Conservation (phyloP, 805 yeast species). For the Tetrapisispora namnaoensis region DNA sequence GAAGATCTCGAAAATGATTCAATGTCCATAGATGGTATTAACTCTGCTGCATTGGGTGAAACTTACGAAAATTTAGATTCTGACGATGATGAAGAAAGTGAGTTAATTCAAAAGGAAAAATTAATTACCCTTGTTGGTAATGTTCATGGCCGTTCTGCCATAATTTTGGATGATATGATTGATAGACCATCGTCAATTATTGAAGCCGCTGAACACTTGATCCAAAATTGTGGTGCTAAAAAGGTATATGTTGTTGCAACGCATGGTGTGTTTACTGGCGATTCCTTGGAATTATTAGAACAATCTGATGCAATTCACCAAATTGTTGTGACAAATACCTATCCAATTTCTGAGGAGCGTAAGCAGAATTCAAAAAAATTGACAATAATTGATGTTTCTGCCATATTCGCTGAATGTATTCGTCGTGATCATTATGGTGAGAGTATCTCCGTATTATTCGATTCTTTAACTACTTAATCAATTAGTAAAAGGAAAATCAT, state of each 20-base stretch:
- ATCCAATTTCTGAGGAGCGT: constrained; percentile 67
- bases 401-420: constrained; percentile 95
- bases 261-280: constrained; percentile 88
- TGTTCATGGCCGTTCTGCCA: constrained; percentile 84
- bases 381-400: constrained; percentile 83
- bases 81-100: constrained; percentile 42
- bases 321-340: constrained; percentile 91
- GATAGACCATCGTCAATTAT: constrained; percentile 91
- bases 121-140: constrained; percentile 94
- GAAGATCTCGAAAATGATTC: constrained; percentile 21
- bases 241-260: constrained; percentile 86
- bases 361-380: constrained; percentile 55
- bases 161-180: constrained; percentile 92
- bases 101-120: constrained; percentile 46
- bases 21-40: constrained; percentile 13
- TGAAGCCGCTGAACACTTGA: constrained; percentile 96
- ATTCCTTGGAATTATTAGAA: constrained; percentile 71
- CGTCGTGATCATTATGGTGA: constrained; percentile 99
- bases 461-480: constrained; percentile 54
- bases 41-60: constrained; percentile 63
- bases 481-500: not conserved
- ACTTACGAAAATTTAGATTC: constrained; percentile 72
- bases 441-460: constrained; percentile 85
- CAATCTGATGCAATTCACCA: constrained; percentile 77
- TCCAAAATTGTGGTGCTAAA: constrained; percentile 93